These are phyloP conservation scores for Euptelea pleiosperma DNA, from an alignment of 164 flowering plant genomes.

Conservation along the genomic window DNA sequence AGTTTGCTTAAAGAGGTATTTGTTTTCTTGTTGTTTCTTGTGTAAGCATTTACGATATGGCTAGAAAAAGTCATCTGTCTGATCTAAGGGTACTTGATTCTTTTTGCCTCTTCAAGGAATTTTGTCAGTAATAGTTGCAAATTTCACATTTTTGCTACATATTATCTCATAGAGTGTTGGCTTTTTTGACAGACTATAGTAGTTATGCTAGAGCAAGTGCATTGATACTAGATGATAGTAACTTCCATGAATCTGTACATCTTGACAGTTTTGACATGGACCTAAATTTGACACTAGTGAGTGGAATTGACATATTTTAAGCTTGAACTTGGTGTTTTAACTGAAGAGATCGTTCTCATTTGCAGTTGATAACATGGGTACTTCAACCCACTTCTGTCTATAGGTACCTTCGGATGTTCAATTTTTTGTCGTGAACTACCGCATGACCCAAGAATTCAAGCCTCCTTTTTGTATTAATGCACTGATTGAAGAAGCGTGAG, in stretches of 20 bases:
- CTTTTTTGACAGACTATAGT: slow-evolving; percentile 52
- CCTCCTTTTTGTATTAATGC: slow-evolving; percentile 87
- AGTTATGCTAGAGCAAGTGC: slow-evolving; percentile 77
- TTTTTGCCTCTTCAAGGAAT: neutral
- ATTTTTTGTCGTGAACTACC: slow-evolving; percentile 96
- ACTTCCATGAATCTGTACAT: slow-evolving; percentile 96
- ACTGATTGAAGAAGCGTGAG: slow-evolving; percentile 88
- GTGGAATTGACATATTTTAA: slow-evolving; percentile 21
- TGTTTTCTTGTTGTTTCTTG: neutral
- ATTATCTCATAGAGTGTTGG: neutral
- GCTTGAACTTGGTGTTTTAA: neutral
- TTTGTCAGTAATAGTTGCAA: too few species aligned
- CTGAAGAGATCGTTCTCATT: neutral
- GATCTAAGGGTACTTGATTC: too few species aligned
- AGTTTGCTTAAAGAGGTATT: too few species aligned
- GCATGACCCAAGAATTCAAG: slow-evolving; percentile 93
- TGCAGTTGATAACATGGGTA: neutral
- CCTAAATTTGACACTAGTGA: slow-evolving; percentile 75
- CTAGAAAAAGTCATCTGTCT: too few species aligned
- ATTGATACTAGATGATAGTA: slow-evolving; percentile 91
- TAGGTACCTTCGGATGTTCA: slow-evolving; percentile 98
- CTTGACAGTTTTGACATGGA: slow-evolving; percentile 92
- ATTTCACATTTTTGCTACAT: too few species aligned
- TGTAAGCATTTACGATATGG: neutral
- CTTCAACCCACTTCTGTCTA: neutral